Conservation (phyloP, 352 stramenopile genomes). For the Globisporangium sylvaticum region DNA sequence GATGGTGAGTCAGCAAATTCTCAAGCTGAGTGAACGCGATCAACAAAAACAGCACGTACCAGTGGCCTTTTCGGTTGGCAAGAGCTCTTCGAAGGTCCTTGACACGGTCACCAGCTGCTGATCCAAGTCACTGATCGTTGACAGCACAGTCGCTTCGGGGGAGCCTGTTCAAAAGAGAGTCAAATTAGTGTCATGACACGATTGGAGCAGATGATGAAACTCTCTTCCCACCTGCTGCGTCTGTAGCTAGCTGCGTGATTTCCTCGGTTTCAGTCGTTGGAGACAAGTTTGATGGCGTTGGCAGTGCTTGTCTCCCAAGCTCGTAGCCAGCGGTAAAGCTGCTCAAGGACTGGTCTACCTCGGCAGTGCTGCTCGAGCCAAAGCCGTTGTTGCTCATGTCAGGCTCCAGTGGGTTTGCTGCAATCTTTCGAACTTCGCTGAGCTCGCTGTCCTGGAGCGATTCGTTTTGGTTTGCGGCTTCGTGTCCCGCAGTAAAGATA, state of each 20-base stretch:
- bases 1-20: neutral
- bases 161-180: neutral
- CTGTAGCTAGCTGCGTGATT: neutral
- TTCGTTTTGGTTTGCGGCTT: neutral
- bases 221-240: neutral
- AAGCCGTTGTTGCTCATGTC: neutral
- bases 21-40: neutral
- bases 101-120: constrained; percentile 21
- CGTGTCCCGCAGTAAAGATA: constrained; percentile 23
- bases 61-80: constrained; percentile 7
- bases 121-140: constrained; percentile 25
- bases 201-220: neutral
- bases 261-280: neutral
- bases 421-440: neutral
- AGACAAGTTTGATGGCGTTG: neutral
- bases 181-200: neutral
- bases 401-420: neutral
- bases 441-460: neutral
- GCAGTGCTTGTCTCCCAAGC: neutral
- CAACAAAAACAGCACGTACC: constrained; percentile 12
- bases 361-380: neutral
- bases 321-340: constrained; percentile 18
- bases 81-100: constrained; percentile 18
- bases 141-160: constrained; percentile 10
- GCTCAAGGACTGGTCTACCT: constrained; percentile 11